Evolutionary conservation across 2,329 filamentous ascomycete genomes (phyloP), one percentile per base, ranked within the genome.

Genomic region (Fusarium acutatum): DNA sequence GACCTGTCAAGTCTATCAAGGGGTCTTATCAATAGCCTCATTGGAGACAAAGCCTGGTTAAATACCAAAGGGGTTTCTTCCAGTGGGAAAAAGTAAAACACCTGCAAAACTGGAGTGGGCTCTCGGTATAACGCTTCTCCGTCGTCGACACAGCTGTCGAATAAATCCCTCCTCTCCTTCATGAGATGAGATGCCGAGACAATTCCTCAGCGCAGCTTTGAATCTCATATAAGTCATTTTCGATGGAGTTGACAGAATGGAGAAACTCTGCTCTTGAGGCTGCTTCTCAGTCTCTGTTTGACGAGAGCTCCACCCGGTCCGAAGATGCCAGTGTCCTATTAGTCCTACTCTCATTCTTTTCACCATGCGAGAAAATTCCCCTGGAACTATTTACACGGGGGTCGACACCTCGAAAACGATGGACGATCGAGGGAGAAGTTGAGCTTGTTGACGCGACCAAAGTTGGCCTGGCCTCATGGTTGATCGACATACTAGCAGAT

Each of bases 401-500:
- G 64, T 78, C 54, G 46, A 63, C 64, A 28, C 61, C 47, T 74
- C 75, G 72, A 66, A 83, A 54, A 43, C 69, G 74, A 43, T 76
- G 74, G 74, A 76, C 68, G 17, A 40, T 44, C 12, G 60, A 75
- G 22, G 74, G 74, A 26, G 41, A 72, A 13, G 56, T 75, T 47
- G 74, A 76, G 64, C 69, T 40, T 63, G 60, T n/a, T 80, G 81
- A 69, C 70, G 84, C 75, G 80, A 82, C 28, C 80, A 82, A 17
- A 6, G 49, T 60, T 58, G 74, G 74, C 18, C 43, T 76, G 52
- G 46, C 47, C 40, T 28, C 59, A 14, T 67, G 56, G 40, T 44
- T 76, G 35, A 28, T 46, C 30, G 52, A 58, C 20, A 54, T 76
- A 9, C 43, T 76, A 17, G 56, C 74, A 26, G 50, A 76, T 52